Evolutionary conservation across 164 flowering plant species (phyloP).

Genomic region (Paratinospora sagittata): DNA sequence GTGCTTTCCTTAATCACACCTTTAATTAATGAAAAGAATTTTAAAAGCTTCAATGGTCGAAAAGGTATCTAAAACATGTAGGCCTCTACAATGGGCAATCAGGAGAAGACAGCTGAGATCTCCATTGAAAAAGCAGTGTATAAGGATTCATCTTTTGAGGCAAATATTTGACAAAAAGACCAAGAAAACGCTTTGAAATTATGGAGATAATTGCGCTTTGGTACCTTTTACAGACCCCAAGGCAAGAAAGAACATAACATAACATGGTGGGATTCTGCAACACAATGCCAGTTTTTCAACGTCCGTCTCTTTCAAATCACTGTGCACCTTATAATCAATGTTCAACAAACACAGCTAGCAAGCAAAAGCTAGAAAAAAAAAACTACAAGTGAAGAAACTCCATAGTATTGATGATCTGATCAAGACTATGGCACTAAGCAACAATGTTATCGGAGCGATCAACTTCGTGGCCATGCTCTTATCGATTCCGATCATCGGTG

Average conservation of each 20-base stretch:
- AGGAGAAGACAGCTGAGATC: not conserved
- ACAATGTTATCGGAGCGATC: slow-evolving; percentile 77
- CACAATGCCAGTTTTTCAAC: not conserved
- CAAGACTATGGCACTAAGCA: slow-evolving; percentile 76
- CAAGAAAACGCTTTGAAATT: not conserved
- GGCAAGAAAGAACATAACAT: slow-evolving; percentile 8
- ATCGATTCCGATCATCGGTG: slow-evolving; percentile 76
- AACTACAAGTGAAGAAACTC: slow-evolving; percentile 1
- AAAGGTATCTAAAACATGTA: not conserved
- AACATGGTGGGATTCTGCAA: not conserved
- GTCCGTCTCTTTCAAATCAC: not conserved
- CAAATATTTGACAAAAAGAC: not conserved
- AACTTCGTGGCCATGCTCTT: slow-evolving; percentile 79
- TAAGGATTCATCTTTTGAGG: not conserved
- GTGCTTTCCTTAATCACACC: too few relatives aligned
- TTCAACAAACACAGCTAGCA: too few relatives aligned
- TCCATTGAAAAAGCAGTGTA: not conserved
- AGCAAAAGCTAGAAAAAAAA: too few relatives aligned
- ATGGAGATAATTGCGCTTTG: slow-evolving; percentile 17
- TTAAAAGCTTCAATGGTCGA: not conserved
- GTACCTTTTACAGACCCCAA: slow-evolving; percentile 23
- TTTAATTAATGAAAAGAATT: not conserved
- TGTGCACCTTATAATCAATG: not conserved
- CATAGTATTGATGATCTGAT: not conserved
- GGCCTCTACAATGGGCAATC: not conserved